Evolutionary conservation across 202 grass and related monocot species (phyloP).

Genomic region (Setaria italica): DNA sequence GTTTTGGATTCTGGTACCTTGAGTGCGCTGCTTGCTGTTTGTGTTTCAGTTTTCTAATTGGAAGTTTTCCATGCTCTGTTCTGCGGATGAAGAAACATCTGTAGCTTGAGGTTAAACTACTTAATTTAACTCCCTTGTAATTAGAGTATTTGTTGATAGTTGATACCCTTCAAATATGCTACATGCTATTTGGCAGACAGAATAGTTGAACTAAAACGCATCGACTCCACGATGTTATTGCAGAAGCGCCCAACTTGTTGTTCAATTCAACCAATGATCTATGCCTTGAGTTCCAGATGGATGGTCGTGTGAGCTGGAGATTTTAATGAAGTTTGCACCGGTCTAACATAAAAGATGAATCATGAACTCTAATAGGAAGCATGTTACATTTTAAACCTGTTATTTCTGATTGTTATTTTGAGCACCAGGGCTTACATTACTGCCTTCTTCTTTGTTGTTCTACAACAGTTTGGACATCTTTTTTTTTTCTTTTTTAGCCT

Average conservation of each 20-base stretch:
- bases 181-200: background rate
- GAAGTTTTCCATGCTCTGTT: background rate
- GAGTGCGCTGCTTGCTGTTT: background rate
- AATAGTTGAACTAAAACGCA: background rate
- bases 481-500: background rate
- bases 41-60: background rate
- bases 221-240: background rate
- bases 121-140: background rate
- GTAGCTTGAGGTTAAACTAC: background rate
- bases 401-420: background rate
- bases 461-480: background rate
- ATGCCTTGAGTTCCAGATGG: background rate
- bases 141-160: background rate
- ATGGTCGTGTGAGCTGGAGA: background rate
- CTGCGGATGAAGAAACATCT: background rate
- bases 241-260: conserved; percentile 12
- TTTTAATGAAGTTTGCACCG: background rate
- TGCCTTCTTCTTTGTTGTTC: background rate
- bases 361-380: background rate
- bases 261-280: background rate
- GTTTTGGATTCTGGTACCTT: background rate
- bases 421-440: background rate
- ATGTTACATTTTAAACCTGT: background rate
- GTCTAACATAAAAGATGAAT: background rate
- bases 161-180: background rate